Conservation (phyloP, 2,329 filamentous ascomycete species). For the Colletotrichum chrysophilum region DNA sequence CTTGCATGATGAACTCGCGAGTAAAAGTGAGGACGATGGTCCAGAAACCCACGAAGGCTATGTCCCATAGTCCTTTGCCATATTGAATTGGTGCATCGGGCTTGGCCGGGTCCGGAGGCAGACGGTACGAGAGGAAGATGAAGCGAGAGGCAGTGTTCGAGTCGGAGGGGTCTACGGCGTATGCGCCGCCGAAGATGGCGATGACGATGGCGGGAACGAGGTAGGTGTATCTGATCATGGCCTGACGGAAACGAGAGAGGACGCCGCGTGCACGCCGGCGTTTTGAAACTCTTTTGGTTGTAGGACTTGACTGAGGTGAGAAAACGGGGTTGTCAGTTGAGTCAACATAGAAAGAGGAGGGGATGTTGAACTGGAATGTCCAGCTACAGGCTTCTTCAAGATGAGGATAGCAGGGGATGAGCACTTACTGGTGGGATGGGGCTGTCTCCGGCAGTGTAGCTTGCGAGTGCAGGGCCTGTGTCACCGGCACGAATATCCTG, state of each 20-base stretch:
- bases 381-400: background rate
- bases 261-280: conserved; percentile 60
- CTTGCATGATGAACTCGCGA: conserved; percentile 95
- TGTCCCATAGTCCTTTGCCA: conserved; percentile 86
- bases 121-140: conserved; percentile 88
- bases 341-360: background rate
- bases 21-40: conserved; percentile 90
- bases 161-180: conserved; percentile 76
- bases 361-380: background rate
- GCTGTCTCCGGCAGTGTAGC: conserved; percentile 34
- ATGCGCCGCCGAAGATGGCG: conserved; percentile 67
- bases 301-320: conserved; percentile 2
- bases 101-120: conserved; percentile 55
- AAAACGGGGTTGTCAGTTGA: background rate
- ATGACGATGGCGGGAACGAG: conserved; percentile 73
- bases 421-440: background rate
- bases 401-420: background rate
- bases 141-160: conserved; percentile 82
- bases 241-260: conserved; percentile 53
- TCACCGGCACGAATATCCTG: conserved; percentile 59
- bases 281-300: conserved; percentile 52
- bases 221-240: conserved; percentile 66
- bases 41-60: conserved; percentile 90
- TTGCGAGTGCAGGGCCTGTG: conserved; percentile 60
- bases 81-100: conserved; percentile 67